Evolutionary conservation across 805 yeast species (phyloP), one percentile per base, ranked within the genome.

Genomic region (Hanseniaspora taiwanica): DNA sequence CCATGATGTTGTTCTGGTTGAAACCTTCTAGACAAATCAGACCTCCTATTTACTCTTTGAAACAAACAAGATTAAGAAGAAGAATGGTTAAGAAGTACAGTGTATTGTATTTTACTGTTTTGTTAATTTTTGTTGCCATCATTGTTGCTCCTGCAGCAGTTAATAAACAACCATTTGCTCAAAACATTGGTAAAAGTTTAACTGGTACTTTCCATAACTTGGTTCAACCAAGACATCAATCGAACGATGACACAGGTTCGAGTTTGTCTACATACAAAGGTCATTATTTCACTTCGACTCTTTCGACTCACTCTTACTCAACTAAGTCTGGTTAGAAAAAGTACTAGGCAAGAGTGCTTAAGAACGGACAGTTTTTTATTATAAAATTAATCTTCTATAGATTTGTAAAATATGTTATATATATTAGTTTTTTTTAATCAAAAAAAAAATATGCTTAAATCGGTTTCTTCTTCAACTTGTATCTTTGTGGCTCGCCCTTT

Each of bases 1-100:
- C 98, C 36, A 78, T 86, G 63, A 81, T 89, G 93, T 71, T 91
- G 65, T 91, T 91, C 80, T 91, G 99, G 99, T 80, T 93, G 66
- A 83, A 85, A 62, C 98, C 98, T 43, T 71, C 91, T 47, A 80
- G 94, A 67, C 94, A 86, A 68, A 87, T 91, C 58, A 82, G 97
- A 65, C 96, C 96, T 46, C 97, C 98, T 54, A 86, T 91, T 60
- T 87, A 85, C 68, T 85, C 97, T 16, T 70, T 89, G 67, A 91
- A 91, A 68, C 97, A 91, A 69, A 89, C 93, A 43, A 80, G 84
- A 67, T 77, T 87, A 63, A 81, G 98, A 64, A 85, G 81, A 81
- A 80, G 98, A 69, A 89, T 91, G 94, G 94, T 91, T 27, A 78
- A 82, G 65, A 86, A 85, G 66, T 91, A 91, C 71, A 78, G 93